These are phyloP conservation scores for Silene latifolia DNA, from an alignment of 148 eudicot species.

Conservation along the genomic window DNA sequence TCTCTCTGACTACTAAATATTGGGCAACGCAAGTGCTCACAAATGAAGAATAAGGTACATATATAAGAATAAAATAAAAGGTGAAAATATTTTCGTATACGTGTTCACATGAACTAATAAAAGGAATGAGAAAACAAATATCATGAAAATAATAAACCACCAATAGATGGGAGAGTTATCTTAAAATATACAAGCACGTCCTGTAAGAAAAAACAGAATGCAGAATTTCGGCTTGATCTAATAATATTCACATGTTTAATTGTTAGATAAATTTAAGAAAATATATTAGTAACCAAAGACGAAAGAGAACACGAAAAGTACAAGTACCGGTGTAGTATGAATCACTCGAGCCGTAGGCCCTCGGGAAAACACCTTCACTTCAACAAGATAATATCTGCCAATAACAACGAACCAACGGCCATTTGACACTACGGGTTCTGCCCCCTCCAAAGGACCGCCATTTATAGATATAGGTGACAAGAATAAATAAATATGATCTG, in stretches of 20 bases:
- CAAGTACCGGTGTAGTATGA: constrained; percentile 58
- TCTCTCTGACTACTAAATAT: not conserved
- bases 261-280: not conserved
- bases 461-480: constrained; percentile 54
- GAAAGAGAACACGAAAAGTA: constrained; percentile 10
- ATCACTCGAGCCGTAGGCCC: constrained; percentile 60
- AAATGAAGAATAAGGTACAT: not conserved
- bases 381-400: constrained; percentile 57
- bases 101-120: not conserved
- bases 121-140: not conserved
- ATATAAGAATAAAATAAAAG: not conserved
- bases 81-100: not conserved
- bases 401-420: constrained; percentile 72
- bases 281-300: not conserved
- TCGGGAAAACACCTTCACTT: constrained; percentile 55
- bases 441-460: constrained; percentile 55
- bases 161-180: not conserved
- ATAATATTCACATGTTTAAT: not conserved
- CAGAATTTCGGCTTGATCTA: not conserved
- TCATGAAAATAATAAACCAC: not conserved
- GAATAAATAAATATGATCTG: constrained; percentile 58
- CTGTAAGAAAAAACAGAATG: not conserved
- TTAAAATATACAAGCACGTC: not conserved
- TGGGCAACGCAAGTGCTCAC: not conserved
- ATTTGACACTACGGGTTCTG: constrained; percentile 48